Evolutionary conservation across 2,329 filamentous ascomycete genomes (phyloP).

Genomic region (Fusarium austroafricanum): DNA sequence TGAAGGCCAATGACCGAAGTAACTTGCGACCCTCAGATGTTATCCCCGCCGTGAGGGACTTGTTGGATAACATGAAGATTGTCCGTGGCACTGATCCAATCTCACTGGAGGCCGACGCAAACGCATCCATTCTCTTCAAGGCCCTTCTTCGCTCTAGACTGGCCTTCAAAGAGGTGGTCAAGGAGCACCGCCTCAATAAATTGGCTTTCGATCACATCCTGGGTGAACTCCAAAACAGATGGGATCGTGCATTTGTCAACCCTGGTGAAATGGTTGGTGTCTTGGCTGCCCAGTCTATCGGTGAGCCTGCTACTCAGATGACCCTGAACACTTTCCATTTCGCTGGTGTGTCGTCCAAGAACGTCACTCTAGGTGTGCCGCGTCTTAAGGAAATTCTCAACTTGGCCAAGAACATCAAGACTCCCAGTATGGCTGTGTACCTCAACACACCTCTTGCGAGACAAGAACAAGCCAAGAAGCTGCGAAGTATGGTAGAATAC

Average conservation of each 20-base stretch:
- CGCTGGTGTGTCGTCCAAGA: conserved; percentile 99
- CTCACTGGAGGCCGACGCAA: conserved; percentile 86
- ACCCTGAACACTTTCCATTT: conserved; percentile 99
- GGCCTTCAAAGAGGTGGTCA: conserved; percentile 92
- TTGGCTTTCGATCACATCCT: conserved; percentile 92
- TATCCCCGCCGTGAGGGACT: conserved; percentile 78
- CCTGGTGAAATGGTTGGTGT: conserved; percentile 99
- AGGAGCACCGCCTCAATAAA: conserved; percentile 86
- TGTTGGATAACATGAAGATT: conserved; percentile 83
- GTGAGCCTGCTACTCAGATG: conserved; percentile 99
- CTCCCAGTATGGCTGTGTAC: conserved; percentile 95
- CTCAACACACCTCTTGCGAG: conserved; percentile 72
- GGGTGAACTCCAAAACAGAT: conserved; percentile 89
- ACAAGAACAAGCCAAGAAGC: conserved; percentile 83
- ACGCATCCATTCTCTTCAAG: conserved; percentile 92
- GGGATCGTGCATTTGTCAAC: conserved; percentile 84
- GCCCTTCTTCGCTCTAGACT: conserved; percentile 88
- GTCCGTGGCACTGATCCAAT: conserved; percentile 87
- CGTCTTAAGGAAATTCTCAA: conserved; percentile 99
- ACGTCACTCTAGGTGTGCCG: conserved; percentile 98
- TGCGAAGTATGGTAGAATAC: conserved; percentile 93
- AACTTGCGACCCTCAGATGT: conserved; percentile 91
- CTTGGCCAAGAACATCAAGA: conserved; percentile 97
- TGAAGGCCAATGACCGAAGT: conserved; percentile 86
- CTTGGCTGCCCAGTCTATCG: conserved; percentile 96